Evolutionary conservation across 768 basidiomycete species (phyloP), one percentile per base, ranked within the genome.

Genomic region (Serendipita vermifera): DNA sequence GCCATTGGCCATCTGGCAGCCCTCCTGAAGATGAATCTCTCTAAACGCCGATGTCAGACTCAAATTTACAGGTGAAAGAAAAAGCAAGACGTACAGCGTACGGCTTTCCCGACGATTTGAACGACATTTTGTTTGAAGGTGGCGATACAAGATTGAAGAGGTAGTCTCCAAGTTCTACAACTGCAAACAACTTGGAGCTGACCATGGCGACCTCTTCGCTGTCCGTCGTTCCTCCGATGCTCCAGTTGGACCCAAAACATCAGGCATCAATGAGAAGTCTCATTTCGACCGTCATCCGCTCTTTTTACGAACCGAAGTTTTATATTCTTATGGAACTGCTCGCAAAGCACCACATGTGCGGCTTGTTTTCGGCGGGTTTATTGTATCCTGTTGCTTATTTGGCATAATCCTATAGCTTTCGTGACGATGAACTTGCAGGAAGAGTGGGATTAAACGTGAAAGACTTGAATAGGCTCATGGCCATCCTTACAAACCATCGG

Each of bases 321-420:
- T 87, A 84, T 63, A 85, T 98, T 59, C 81, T 97, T 59, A 72
- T 97, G 75, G 94, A 97, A 72, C 87, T 94, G 71, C 81, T 99
- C 67, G 81, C 89, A 58, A 82, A 85, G 60, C 83, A 91, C 70
- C 82, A 87, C 61, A 90, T 92, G 93, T 98, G 79, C 36, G 32
- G 38, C 27, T 15, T n/a, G n/a, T 27, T 20, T 14, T n/a, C 27
- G 20, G 17, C 39, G n/a, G 35, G 17, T 9, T 29, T 27, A 43
- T 33, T n/a, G 20, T 51, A 20, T 46, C 38, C 15, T 6, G 6
- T 48, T 22, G 9, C 29, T 51, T 15, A 11, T 43, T 24, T 51
- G 22, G 29, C 60, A 59, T 66, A 32, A 14, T 24, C 43, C 24
- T 59, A n/a, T n/a, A 93, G 90, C 71, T 81, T 90, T 65, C 90